phyloP scores from a whole-genome alignment of 2,329 filamentous ascomycete genomes.

The Beauveria australis region DNA sequence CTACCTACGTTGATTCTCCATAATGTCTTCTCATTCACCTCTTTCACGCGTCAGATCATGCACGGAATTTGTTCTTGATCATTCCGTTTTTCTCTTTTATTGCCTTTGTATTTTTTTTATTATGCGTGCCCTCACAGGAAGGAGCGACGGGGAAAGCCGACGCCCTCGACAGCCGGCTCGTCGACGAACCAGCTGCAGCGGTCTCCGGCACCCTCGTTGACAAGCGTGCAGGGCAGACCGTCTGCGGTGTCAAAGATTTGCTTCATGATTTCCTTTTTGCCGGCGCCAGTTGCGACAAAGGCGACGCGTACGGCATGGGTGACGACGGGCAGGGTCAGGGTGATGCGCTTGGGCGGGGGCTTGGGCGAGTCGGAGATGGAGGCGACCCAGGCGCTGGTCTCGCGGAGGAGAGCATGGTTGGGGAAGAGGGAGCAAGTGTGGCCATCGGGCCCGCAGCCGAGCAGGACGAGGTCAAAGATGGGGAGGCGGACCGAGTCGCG shows the following conservation, averaged over 20 bases:
- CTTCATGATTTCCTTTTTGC: constrained; percentile 89
- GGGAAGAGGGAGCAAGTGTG: constrained; percentile 98
- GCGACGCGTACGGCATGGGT: constrained; percentile 78
- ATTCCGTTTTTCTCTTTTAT: background rate
- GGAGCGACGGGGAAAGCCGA: constrained; percentile 70
- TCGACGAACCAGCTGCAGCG: constrained; percentile 96
- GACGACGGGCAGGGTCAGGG: constrained; percentile 83
- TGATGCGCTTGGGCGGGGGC: constrained; percentile 84
- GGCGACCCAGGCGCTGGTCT: constrained; percentile 85
- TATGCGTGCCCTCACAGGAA: constrained; percentile 35
- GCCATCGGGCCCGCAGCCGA: constrained; percentile 91
- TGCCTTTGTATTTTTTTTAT: background rate
- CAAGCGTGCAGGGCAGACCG: constrained; percentile 73
- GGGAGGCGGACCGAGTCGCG: constrained; percentile 91
- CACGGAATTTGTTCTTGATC: background rate
- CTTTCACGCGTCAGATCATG: no score
- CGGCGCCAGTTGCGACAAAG: constrained; percentile 82
- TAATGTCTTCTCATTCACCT: background rate
- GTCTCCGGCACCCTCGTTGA: constrained; percentile 78
- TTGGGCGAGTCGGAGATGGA: constrained; percentile 91
- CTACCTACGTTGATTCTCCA: background rate
- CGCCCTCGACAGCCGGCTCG: constrained; percentile 73
- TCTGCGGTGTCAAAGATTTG: constrained; percentile 78
- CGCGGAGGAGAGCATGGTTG: constrained; percentile 69
- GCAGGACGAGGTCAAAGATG: constrained; percentile 87